Evolutionary conservation across 768 basidiomycete species (phyloP).

Genomic region (Boletellus ananas): DNA sequence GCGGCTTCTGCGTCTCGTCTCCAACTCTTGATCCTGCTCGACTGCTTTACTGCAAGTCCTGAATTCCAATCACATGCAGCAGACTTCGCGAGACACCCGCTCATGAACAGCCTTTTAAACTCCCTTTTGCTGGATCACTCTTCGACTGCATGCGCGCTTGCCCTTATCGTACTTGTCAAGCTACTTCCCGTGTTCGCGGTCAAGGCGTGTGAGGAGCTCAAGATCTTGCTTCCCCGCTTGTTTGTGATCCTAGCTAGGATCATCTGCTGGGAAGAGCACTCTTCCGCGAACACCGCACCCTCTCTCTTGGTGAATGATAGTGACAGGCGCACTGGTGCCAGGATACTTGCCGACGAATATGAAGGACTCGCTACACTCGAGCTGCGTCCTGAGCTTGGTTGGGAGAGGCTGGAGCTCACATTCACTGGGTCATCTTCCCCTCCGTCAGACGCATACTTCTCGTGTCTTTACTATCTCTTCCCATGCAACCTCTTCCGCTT

Average conservation of each 20-base stretch:
- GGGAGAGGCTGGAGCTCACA: constrained; percentile 63
- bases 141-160: constrained; percentile 63
- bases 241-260: constrained; percentile 66
- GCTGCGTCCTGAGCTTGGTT: constrained; percentile 55
- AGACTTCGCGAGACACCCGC: constrained; percentile 55
- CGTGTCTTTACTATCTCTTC: constrained; percentile 83
- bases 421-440: constrained; percentile 56
- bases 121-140: constrained; percentile 75
- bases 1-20: constrained; percentile 56
- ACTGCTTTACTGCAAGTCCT: constrained; percentile 53
- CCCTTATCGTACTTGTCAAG: constrained; percentile 62
- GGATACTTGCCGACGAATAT: constrained; percentile 21
- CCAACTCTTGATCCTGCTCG: constrained; percentile 65
- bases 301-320: constrained; percentile 37
- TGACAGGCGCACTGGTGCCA: background rate
- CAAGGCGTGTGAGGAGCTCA: constrained; percentile 53
- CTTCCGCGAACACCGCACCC: constrained; percentile 30
- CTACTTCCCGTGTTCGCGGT: constrained; percentile 73
- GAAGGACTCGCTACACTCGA: constrained; percentile 38
- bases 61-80: constrained; percentile 47
- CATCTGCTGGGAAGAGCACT: constrained; percentile 69
- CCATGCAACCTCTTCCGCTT: constrained; percentile 86
- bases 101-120: constrained; percentile 60
- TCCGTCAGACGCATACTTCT: constrained; percentile 65
- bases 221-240: constrained; percentile 57